Evolutionary conservation across 208 protist species (phyloP), one percentile per base, ranked within the genome.

Genomic region (Trichomonas tenax): DNA sequence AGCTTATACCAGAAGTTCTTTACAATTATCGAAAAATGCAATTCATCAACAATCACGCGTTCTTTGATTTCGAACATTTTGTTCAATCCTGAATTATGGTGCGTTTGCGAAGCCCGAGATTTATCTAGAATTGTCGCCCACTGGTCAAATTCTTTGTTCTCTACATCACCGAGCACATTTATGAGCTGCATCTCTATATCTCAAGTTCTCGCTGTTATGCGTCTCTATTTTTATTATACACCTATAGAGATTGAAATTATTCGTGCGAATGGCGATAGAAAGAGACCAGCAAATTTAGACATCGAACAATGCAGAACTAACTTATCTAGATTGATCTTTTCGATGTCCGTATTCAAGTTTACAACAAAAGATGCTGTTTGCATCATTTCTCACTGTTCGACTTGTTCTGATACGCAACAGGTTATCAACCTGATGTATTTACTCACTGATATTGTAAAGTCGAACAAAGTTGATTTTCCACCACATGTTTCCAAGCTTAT

Each of bases 241-340:
- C 86, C 86, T 38, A 93, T 93, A 34, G 86, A 93, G 51, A 51
- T 51, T 2, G 86, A 93, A 93, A 17, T 93, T 34, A 93, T 93
- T 15, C 6, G 44, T 15, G 40, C 40, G 36, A 8, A 8, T 6
- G 17, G 17, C 36, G 31, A 34, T 15, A 48, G 40, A 38, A 38
- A 40, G 38, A 0, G 86, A 58, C 86, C 86, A 17, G 26, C 45
- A 58, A 51, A 93, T 51, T 38, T 93, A 34, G 86, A 93, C 46
- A 93, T 93, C 17, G 86, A 51, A 38, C 14, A 23, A 6, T 93
- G 86, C 31, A 4, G 86, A 2, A 11, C 6, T 34, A 23, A 48
- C 51, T 38, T 41, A n/a, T 34, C 14, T 34, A 93, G 45, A 38
- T 38, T 93, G 17, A 11, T 93, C 21, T 51, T 51, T 38, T 40